Conservation (phyloP, 78 protist genomes). For the Planoprotostelium fungivorum region DNA sequence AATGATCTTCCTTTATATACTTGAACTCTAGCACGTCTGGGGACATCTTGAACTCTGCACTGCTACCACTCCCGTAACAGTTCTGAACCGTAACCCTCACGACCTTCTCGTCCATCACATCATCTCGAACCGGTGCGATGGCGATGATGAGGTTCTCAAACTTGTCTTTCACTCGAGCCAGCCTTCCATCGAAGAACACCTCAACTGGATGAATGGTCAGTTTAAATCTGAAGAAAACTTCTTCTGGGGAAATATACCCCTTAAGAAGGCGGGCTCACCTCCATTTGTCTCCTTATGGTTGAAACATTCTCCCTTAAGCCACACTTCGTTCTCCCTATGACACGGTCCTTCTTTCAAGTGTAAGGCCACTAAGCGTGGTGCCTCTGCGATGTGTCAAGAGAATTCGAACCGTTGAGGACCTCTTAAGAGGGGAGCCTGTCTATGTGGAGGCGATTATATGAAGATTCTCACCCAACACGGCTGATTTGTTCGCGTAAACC, state of each 20-base stretch:
- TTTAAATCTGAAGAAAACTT: too few species aligned
- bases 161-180: not conserved
- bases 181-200: not conserved
- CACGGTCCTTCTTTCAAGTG: not conserved
- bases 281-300: not conserved
- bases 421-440: not conserved
- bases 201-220: not conserved
- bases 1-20: too few species aligned
- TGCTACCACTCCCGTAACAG: too few species aligned
- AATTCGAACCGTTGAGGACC: not conserved
- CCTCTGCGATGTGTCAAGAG: not conserved
- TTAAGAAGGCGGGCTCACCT: not conserved
- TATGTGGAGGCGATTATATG: not conserved
- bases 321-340: not conserved
- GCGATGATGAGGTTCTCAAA: not conserved
- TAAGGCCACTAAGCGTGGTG: not conserved
- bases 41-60: too few species aligned
- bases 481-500: not conserved
- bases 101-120: not conserved
- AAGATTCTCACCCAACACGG: not conserved
- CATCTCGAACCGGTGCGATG: not conserved
- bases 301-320: not conserved
- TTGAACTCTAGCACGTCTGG: too few species aligned
- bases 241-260: too few species aligned
- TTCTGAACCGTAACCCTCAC: not conserved